Conservation (phyloP, 1,284 basidiomycete species). For the Grifola frondosa region DNA sequence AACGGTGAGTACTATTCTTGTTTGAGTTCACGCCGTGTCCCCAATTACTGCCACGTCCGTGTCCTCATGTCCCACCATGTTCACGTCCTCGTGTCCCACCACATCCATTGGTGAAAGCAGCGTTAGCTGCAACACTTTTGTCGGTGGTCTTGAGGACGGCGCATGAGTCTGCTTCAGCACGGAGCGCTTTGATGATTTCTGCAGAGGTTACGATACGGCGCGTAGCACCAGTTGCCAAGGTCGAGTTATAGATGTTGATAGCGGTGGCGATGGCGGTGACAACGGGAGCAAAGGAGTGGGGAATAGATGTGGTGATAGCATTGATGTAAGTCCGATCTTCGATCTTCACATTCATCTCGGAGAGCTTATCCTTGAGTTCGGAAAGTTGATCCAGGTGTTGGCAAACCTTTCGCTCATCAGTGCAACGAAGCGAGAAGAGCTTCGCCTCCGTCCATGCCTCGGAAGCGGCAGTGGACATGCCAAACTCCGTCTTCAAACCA, state of each 20-base stretch:
- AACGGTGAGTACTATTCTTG: background rate
- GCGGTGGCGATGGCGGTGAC: background rate
- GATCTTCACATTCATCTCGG: constrained; percentile 1
- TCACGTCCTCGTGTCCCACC: constrained; percentile 16
- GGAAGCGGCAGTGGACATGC: too few relatives aligned
- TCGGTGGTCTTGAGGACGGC: constrained; percentile 4
- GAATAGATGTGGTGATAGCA: constrained; percentile 2
- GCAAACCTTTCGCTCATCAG: constrained; percentile 3
- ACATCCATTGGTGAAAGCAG: constrained; percentile 24
- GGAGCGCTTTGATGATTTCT: constrained; percentile 12
- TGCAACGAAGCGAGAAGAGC: constrained; percentile 7
- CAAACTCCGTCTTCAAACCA: constrained; percentile 6
- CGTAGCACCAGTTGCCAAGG: background rate
- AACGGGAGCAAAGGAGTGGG: background rate
- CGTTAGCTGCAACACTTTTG: constrained; percentile 12
- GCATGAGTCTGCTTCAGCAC: constrained; percentile 17
- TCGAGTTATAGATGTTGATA: background rate
- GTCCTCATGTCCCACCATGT: too few relatives aligned
- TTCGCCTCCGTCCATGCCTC: too few relatives aligned
- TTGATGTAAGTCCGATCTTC: too few relatives aligned
- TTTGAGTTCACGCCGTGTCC: constrained; percentile 2
- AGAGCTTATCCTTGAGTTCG: constrained; percentile 4
- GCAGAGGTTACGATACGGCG: constrained; percentile 5
- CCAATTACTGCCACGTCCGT: constrained; percentile 3
- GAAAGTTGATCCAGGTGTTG: constrained; percentile 6